Evolutionary conservation across 441 rosid species (phyloP).

Genomic region (Viola pubescens): DNA sequence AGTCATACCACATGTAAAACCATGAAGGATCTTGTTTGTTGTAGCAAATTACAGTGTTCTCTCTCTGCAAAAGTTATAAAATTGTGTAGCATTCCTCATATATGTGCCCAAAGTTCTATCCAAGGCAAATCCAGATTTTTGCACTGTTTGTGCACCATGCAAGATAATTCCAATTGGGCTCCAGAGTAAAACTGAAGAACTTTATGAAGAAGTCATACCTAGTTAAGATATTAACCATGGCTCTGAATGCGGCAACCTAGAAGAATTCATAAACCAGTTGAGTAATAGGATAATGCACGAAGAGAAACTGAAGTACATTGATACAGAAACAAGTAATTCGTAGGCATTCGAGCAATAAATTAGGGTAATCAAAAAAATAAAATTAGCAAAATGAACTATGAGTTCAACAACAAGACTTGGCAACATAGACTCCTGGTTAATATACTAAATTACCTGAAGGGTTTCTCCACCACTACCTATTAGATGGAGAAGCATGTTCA

Average conservation of each 20-base stretch:
- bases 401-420: conserved; percentile 1
- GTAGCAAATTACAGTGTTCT: no score
- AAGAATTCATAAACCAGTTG: conserved; percentile 1
- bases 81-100: no score
- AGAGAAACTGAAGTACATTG: conserved; percentile 4
- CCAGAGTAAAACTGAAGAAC: conserved; percentile 1
- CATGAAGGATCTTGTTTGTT: background rate
- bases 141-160: background rate
- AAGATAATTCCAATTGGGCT: conserved; percentile 11
- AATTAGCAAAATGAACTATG: conserved; percentile 1
- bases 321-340: conserved; percentile 4
- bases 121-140: background rate
- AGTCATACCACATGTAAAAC: background rate
- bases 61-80: background rate
- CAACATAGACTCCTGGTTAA: conserved; percentile 5
- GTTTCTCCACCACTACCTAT: conserved; percentile 99
- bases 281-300: conserved; percentile 6
- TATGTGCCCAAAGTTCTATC: no score
- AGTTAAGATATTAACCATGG: conserved; percentile 97
- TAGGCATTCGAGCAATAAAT: conserved; percentile 10
- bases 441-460: conserved; percentile 60
- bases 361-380: conserved; percentile 3
- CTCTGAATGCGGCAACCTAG: conserved; percentile 99
- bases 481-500: conserved; percentile 98
- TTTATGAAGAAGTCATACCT: conserved; percentile 42